phyloP scores from a whole-genome alignment of 768 basidiomycete genomes.

The Leccinum rimulosum region DNA sequence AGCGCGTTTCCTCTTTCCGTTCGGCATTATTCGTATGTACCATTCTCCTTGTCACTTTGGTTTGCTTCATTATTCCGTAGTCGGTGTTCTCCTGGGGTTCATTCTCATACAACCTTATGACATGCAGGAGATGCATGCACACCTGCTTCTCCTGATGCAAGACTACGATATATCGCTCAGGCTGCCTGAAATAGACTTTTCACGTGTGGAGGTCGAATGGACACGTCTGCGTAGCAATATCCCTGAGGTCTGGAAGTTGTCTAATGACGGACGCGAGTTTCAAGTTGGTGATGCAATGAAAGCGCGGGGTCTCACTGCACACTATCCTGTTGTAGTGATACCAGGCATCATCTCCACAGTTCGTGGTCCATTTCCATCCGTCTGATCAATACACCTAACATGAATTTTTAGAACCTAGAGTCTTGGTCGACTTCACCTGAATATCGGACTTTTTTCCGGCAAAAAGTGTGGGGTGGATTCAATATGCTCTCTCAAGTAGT shows the following conservation, averaged over 20 bases:
- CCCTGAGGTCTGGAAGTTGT: conserved; percentile 81
- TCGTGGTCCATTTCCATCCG: conserved; percentile 21
- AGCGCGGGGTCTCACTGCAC: conserved; percentile 59
- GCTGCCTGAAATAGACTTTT: conserved; percentile 63
- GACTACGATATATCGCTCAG: conserved; percentile 67
- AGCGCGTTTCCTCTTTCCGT: conserved; percentile 61
- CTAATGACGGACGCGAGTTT: conserved; percentile 78
- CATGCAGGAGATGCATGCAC: conserved; percentile 65
- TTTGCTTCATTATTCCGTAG: conserved; percentile 34
- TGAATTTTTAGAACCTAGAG: conserved; percentile 66
- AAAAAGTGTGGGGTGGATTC: conserved; percentile 78
- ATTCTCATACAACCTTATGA: conserved; percentile 64
- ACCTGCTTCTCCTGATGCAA: conserved; percentile 62
- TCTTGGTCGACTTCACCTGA: conserved; percentile 91
- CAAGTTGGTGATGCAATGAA: conserved; percentile 70
- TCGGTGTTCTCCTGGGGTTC: conserved; percentile 64
- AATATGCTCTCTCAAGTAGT: conserved; percentile 82
- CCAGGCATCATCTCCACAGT: conserved; percentile 91
- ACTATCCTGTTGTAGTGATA: conserved; percentile 80
- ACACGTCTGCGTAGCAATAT: conserved; percentile 60
- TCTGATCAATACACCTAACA: neutral
- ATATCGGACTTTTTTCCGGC: conserved; percentile 87
- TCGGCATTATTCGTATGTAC: conserved; percentile 61
- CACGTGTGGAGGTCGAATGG: conserved; percentile 73
- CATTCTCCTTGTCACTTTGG: neutral